Percentiles rank a stretch among this genome's conserved stretches.
Conservation (phyloP, 768 basidiomycete species). For the Rhizopogon salebrosus region DNA sequence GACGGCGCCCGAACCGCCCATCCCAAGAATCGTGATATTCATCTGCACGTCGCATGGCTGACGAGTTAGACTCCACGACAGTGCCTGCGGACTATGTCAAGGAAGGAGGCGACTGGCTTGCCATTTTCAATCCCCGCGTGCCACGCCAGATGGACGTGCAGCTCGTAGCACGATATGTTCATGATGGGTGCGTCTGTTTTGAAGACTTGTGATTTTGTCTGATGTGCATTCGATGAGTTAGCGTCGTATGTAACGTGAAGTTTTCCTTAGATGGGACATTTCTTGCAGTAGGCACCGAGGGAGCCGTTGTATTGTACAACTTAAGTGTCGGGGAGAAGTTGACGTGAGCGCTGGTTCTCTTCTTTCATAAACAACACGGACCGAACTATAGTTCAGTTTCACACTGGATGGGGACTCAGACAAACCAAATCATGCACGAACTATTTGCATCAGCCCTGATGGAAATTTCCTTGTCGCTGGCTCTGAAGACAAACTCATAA, state of each 20-base stretch:
- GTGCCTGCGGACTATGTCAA: conserved; percentile 32
- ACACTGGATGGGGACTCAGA: neutral
- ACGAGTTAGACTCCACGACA: conserved; percentile 21
- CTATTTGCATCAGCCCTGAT: conserved; percentile 75
- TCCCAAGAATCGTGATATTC: neutral
- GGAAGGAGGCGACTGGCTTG: conserved; percentile 86
- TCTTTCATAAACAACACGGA: neutral
- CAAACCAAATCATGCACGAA: conserved; percentile 32
- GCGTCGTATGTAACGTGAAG: conserved; percentile 85
- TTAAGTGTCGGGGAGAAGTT: conserved; percentile 18
- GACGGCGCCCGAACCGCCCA: neutral
- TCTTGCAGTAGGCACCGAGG: conserved; percentile 67
- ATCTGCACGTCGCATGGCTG: neutral
- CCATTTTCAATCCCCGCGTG: conserved; percentile 77
- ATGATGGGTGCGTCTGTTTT: neutral
- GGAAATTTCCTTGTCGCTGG: conserved; percentile 71
- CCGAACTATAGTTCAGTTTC: neutral
- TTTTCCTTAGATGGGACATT: conserved; percentile 93
- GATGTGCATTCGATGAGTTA: conserved; percentile 17
- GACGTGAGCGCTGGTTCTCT: conserved; percentile 15
- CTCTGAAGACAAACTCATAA: conserved; percentile 89
- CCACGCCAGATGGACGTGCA: conserved; percentile 75
- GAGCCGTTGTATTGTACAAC: conserved; percentile 26
- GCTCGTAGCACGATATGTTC: conserved; percentile 25
- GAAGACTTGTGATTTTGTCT: neutral